Conservation (phyloP, 2,329 filamentous ascomycete species). For the Venturia carpophila region DNA sequence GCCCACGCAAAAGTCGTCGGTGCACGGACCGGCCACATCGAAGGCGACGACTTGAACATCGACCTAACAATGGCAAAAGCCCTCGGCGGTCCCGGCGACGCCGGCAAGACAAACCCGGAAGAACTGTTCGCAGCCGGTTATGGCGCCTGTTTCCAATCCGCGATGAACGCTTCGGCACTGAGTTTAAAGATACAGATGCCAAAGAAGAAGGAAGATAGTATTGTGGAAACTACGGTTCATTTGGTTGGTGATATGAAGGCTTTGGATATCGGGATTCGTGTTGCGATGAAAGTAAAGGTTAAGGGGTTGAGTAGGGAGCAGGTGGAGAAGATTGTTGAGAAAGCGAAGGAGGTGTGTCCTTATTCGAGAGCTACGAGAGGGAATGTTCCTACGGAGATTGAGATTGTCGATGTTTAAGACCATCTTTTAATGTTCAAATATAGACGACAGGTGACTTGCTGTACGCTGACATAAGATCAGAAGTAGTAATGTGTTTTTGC, state of each 20-base stretch:
- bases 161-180: constrained; percentile 39
- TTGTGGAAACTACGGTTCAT: constrained; percentile 38
- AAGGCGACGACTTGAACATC: constrained; percentile 30
- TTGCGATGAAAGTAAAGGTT: constrained; percentile 37
- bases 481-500: too few species aligned
- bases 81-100: constrained; percentile 35
- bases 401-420: constrained; percentile 5
- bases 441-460: too few species aligned
- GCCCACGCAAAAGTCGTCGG: constrained; percentile 34
- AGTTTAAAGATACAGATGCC: constrained; percentile 38
- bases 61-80: constrained; percentile 39
- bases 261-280: constrained; percentile 38
- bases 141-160: constrained; percentile 41
- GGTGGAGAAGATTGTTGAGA: constrained; percentile 30
- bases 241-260: constrained; percentile 40
- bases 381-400: constrained; percentile 26
- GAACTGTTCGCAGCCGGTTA: constrained; percentile 43
- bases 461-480: too few species aligned
- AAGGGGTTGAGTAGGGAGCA: constrained; percentile 29
- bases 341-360: constrained; percentile 31
- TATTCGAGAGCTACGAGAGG: constrained; percentile 30
- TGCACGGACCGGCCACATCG: constrained; percentile 32
- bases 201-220: constrained; percentile 30
- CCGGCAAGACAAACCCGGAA: constrained; percentile 38
- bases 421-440: too few species aligned